phyloP scores from a whole-genome alignment of 1,139 yeast genomes.

The Taphrina betulina region DNA sequence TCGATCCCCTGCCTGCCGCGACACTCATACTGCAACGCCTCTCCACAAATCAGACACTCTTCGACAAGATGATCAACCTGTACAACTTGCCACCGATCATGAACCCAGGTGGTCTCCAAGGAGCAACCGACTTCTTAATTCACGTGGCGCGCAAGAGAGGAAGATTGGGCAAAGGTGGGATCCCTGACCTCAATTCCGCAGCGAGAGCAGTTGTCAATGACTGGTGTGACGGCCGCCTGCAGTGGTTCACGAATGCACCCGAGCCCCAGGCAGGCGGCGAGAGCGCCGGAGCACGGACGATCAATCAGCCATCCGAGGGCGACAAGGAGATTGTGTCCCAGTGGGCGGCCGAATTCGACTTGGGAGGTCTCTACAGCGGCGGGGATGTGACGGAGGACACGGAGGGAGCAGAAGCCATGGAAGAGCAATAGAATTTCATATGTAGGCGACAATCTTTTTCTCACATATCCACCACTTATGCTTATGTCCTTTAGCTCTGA shows the following conservation, averaged over 20 bases:
- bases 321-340: slow-evolving; percentile 78
- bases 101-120: slow-evolving; percentile 41
- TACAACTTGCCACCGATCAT: slow-evolving; percentile 85
- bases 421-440: neutral
- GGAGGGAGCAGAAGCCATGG: slow-evolving; percentile 7
- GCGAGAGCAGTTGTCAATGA: slow-evolving; percentile 81
- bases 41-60: slow-evolving; percentile 59
- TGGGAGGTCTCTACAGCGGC: slow-evolving; percentile 60
- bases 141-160: slow-evolving; percentile 93
- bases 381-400: neutral
- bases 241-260: slow-evolving; percentile 63
- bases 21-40: slow-evolving; percentile 72
- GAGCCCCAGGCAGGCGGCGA: slow-evolving; percentile 66
- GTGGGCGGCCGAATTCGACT: slow-evolving; percentile 93
- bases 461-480: neutral
- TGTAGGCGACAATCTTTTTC: neutral
- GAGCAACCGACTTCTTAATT: slow-evolving; percentile 72
- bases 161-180: slow-evolving; percentile 86
- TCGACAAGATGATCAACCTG: slow-evolving; percentile 66
- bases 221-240: slow-evolving; percentile 95
- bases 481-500: no score
- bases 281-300: slow-evolving; percentile 45
- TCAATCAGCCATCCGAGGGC: slow-evolving; percentile 50
- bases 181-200: slow-evolving; percentile 84
- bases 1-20: slow-evolving; percentile 82